Evolutionary conservation across 441 rosid species (phyloP), one percentile per base, ranked within the genome.

Genomic region (Gossypium aridum): DNA sequence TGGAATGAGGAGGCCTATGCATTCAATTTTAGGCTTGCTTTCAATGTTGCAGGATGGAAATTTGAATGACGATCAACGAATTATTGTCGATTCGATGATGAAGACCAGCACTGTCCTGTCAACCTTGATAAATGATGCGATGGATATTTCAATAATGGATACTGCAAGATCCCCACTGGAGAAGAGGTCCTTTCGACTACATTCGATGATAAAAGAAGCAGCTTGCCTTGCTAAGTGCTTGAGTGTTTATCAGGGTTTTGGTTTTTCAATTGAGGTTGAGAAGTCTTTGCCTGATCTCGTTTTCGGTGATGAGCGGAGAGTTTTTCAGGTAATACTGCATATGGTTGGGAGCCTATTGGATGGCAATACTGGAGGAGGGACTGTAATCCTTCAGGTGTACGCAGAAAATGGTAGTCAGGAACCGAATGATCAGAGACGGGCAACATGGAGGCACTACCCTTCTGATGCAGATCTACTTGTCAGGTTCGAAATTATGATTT

Each of bases 1-100:
- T 80, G 97, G 97, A 17, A 86, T 96, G 97, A 96, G 90, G 84
- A 89, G 87, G 81, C 99, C 98, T 2, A 88, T 93, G 98, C 97
- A 92, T 76, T 88, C 98, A 0, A 77, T 93, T 73, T 83, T 86
- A 28, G 97, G 99, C 0, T 76, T 96, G 79, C 83, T 93, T 68
- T 96, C 99, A 3, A 80, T 96, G 83, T 73, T 93, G 82, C 95
- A 90, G 55, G 93, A 87, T 70, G 92, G 84, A 72, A 86, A 73
- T 69, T 77, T 93, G 83, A 84, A 80, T 26, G 55, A 31, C 1
- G 90, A 96, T 73, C 98, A 93, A 76, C 79, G n/a, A 71, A 83
- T 91, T 77, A 83, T 93, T 45, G 87, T 91, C 28, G 94, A 90
- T 75, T 80, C 99, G 0, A 89, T 93, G 97, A 85, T 87, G 86